A percentile compares a stretch with the other conserved stretches of the same genome.
Conservation (phyloP, 176 grass and related monocot species). For the Oryza meridionalis region DNA sequence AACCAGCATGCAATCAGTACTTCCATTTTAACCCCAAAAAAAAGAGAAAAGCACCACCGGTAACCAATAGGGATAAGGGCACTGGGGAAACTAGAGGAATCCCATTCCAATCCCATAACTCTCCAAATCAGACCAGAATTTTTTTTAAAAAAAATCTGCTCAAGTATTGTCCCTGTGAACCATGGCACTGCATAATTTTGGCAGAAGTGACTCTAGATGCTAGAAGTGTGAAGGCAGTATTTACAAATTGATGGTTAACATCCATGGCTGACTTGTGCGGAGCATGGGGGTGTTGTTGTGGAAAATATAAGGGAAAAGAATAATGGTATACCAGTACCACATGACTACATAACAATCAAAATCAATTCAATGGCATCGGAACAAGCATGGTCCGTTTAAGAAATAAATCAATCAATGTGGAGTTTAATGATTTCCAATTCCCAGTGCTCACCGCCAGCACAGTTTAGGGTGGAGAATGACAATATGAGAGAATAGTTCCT, state of each 20-base stretch:
- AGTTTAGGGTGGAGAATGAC: background rate
- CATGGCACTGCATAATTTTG: no score
- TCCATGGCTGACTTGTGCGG: background rate
- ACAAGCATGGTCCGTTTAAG: background rate
- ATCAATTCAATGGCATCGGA: background rate
- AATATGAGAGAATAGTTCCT: background rate
- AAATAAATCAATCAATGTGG: background rate
- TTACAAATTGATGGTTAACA: background rate
- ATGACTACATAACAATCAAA: background rate
- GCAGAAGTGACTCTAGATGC: no score
- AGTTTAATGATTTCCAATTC: background rate
- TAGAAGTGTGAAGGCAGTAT: no score
- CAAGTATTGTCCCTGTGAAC: no score
- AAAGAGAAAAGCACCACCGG: background rate
- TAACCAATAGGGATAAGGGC: background rate
- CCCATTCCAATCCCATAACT: background rate
- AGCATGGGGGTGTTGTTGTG: background rate
- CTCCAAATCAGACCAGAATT: background rate
- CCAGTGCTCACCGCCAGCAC: background rate
- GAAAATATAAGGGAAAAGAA: background rate
- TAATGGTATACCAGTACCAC: background rate
- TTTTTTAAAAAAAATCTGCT: no score
- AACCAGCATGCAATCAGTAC: background rate
- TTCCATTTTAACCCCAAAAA: background rate
- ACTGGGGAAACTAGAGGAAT: no score